Evolutionary conservation across 306 rosid genomes (phyloP).

Genomic region (Prunus persica): Prunus_persica_NCBIv2 NC_034010.1:17842501-17843000

Average conservation of each 20-base stretch:
- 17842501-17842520: slow-evolving; percentile 87
- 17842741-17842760: background rate
- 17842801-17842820: too few species aligned
- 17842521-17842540: slow-evolving; percentile 82
- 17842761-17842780: background rate
- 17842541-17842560: background rate
- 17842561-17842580: background rate
- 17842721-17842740: background rate
- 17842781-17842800: background rate
- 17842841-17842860: background rate
- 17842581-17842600: background rate
- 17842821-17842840: too few species aligned
- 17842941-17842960: too few species aligned
- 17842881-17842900: background rate
- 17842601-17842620: background rate
- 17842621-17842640: background rate
- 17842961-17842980: too few species aligned
- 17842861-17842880: background rate
- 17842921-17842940: too few species aligned
- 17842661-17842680: background rate
- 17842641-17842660: background rate
- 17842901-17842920: background rate
- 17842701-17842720: background rate
- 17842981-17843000: too few species aligned
- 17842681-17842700: background rate